Evolutionary conservation across 2,329 filamentous ascomycete species (phyloP).

Genomic region (Didymella pinodella): DNA sequence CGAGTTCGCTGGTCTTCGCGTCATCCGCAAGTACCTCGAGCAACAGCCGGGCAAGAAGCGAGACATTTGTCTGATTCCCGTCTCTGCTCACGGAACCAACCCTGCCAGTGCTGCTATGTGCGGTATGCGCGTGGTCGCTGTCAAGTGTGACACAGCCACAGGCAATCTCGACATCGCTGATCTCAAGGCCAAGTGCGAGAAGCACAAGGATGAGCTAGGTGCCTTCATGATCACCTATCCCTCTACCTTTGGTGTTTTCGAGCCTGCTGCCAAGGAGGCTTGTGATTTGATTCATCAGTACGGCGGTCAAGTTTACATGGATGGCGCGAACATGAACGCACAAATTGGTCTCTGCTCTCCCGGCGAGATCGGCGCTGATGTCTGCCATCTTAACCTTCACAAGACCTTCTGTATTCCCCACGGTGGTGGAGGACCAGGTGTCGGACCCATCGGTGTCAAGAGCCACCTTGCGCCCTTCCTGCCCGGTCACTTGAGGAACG

Average conservation of each 20-base stretch:
- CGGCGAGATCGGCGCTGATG: conserved; percentile 93
- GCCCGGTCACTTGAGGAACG: conserved; percentile 72
- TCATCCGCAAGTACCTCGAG: conserved; percentile 86
- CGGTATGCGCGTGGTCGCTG: conserved; percentile 89
- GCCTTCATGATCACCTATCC: conserved; percentile 98
- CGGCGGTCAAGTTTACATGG: conserved; percentile 97
- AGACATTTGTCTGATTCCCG: conserved; percentile 92
- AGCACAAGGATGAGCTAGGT: conserved; percentile 83
- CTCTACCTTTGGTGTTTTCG: conserved; percentile 93
- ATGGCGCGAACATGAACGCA: conserved; percentile 98
- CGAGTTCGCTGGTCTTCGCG: conserved; percentile 88
- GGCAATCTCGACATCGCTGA: conserved; percentile 90
- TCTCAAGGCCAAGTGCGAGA: conserved; percentile 85
- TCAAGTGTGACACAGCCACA: conserved; percentile 87
- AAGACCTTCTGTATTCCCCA: conserved; percentile 99
- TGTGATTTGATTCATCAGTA: conserved; percentile 86
- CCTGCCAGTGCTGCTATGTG: conserved; percentile 95
- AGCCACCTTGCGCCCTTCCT: conserved; percentile 78
- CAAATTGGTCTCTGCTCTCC: conserved; percentile 96
- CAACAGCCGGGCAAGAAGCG: conserved; percentile 72
- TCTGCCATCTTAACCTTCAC: conserved; percentile 96
- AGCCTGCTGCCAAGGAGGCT: conserved; percentile 84
- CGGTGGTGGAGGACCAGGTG: conserved; percentile 90
- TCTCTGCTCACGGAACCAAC: conserved; percentile 95
- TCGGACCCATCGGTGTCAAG: conserved; percentile 93